Evolutionary conservation across 805 yeast genomes (phyloP).

Genomic region (Middelhovenomyces tepae): DNA sequence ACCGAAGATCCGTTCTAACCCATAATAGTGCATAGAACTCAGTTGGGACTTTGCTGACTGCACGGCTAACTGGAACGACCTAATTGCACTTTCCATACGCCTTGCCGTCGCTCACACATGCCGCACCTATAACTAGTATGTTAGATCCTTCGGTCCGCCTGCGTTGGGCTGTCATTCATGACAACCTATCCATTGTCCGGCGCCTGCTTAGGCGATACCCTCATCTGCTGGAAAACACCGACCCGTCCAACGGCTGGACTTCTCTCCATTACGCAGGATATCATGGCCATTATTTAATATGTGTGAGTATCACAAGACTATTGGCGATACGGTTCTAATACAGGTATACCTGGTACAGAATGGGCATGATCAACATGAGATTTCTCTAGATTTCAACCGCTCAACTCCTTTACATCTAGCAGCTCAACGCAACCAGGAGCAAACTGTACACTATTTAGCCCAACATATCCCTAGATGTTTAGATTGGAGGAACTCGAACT

Average conservation of each 20-base stretch:
- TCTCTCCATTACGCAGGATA: conserved; percentile 74
- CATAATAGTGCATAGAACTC: too few species aligned
- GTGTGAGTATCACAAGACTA: too few species aligned
- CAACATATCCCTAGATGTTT: conserved; percentile 52
- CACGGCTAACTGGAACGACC: too few species aligned
- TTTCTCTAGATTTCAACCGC: conserved; percentile 43
- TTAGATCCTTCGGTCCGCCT: conserved; percentile 55
- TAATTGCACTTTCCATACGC: too few species aligned
- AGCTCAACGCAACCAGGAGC: conserved; percentile 53
- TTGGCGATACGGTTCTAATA: too few species aligned
- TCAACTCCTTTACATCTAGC: conserved; percentile 67
- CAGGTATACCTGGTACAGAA: conserved; percentile 44
- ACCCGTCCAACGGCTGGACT: conserved; percentile 72
- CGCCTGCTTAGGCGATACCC: conserved; percentile 63
- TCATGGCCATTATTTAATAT: conserved; percentile 61
- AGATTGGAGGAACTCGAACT: conserved; percentile 48
- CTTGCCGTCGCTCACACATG: conserved; percentile 9
- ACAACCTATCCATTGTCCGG: conserved; percentile 53
- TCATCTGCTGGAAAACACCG: conserved; percentile 56
- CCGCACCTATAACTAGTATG: too few species aligned
- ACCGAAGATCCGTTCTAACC: too few species aligned
- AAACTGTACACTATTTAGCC: conserved; percentile 63
- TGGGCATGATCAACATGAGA: conserved; percentile 48
- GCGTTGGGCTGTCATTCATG: conserved; percentile 57
- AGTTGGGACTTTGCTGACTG: too few species aligned